Evolutionary conservation across 1,284 basidiomycete genomes (phyloP).

Genomic region (Xanthoconium separans): DNA sequence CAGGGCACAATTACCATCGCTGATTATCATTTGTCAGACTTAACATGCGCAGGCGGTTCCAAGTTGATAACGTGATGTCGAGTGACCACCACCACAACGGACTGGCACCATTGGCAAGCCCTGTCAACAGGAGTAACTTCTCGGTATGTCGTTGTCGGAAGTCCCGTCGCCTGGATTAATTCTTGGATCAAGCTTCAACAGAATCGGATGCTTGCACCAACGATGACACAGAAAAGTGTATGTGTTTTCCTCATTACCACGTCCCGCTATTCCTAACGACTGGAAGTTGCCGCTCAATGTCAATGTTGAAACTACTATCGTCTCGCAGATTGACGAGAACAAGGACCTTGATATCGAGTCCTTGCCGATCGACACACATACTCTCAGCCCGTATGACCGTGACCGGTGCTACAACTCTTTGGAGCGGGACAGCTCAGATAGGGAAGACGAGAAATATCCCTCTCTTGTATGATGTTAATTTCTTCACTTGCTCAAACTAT

Average conservation of each 20-base stretch:
- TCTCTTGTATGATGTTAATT: slow-evolving; percentile 14
- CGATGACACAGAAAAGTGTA: slow-evolving; percentile 22
- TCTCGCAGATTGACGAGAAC: slow-evolving; percentile 32
- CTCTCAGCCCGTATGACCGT: slow-evolving; percentile 21
- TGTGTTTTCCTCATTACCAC: neutral
- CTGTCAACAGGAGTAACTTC: slow-evolving; percentile 21
- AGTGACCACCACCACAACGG: slow-evolving; percentile 27
- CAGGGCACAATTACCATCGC: neutral
- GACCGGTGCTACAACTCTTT: slow-evolving; percentile 17
- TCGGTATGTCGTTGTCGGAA: slow-evolving; percentile 18
- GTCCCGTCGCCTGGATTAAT: neutral
- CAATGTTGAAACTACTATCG: slow-evolving; percentile 35
- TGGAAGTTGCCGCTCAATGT: slow-evolving; percentile 29
- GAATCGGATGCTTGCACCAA: slow-evolving; percentile 26
- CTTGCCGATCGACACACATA: slow-evolving; percentile 5
- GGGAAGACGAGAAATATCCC: slow-evolving; percentile 21
- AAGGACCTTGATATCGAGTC: slow-evolving; percentile 28
- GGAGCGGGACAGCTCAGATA: slow-evolving; percentile 27
- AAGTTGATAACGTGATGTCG: slow-evolving; percentile 24
- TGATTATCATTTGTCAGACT: slow-evolving; percentile 14
- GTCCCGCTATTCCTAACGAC: neutral
- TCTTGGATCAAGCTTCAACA: neutral
- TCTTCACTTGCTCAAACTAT: neutral
- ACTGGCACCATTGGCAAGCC: slow-evolving; percentile 14
- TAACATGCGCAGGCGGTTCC: slow-evolving; percentile 33